phyloP scores from a whole-genome alignment of 495 filamentous ascomycete species.

The Xylaria flabelliformis region DNA sequence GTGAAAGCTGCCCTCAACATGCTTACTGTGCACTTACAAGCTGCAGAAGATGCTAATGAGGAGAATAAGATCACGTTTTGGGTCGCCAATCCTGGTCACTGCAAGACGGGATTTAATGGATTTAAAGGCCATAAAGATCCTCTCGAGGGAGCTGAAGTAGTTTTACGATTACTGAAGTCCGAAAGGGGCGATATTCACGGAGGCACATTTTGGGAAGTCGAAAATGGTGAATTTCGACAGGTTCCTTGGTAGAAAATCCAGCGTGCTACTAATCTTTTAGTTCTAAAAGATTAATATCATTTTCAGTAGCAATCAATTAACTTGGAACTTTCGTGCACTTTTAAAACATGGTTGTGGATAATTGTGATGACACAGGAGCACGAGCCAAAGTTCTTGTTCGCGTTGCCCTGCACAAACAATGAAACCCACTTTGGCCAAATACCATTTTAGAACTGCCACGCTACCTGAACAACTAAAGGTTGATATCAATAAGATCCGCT shows the following conservation, averaged over 20 bases:
- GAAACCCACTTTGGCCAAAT: background rate
- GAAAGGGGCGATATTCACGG: slow-evolving; percentile 30
- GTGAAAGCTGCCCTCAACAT: slow-evolving; percentile 45
- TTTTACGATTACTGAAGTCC: slow-evolving; percentile 41
- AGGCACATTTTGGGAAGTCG: slow-evolving; percentile 48
- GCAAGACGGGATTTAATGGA: slow-evolving; percentile 50
- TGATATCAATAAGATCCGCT: background rate
- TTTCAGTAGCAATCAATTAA: background rate
- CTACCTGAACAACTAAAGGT: background rate
- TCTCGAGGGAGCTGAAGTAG: slow-evolving; percentile 45
- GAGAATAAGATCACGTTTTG: slow-evolving; percentile 41
- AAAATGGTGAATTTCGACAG: slow-evolving; percentile 43
- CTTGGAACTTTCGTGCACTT: background rate
- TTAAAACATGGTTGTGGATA: background rate
- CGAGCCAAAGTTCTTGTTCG: too few species aligned
- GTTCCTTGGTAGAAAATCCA: slow-evolving; percentile 42
- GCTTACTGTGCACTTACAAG: slow-evolving; percentile 45
- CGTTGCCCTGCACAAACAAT: background rate
- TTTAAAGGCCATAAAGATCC: slow-evolving; percentile 45
- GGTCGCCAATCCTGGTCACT: slow-evolving; percentile 41
- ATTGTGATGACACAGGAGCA: background rate
- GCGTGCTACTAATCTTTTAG: background rate
- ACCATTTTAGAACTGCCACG: background rate
- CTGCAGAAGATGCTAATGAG: slow-evolving; percentile 40
- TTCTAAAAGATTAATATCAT: too few species aligned